Evolutionary conservation across 345 rosid genomes (phyloP).

Genomic region (Capsella bursapastoris): DNA sequence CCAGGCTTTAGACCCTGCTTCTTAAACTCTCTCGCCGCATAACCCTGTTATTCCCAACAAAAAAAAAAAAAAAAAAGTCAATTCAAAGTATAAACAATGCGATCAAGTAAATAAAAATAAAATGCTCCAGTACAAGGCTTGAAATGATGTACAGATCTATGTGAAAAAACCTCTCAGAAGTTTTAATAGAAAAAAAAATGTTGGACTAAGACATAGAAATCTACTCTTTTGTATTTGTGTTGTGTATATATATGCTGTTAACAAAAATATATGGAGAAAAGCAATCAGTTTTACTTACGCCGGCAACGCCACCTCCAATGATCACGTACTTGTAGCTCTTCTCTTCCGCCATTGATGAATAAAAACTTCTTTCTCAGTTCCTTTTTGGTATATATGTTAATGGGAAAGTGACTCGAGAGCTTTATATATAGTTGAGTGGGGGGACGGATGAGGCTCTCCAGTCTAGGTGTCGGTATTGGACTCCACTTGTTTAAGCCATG

Average conservation of each 20-base stretch:
- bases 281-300: neutral
- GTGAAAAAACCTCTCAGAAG: too few relatives aligned
- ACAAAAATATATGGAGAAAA: neutral
- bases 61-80: too few relatives aligned
- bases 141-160: too few relatives aligned
- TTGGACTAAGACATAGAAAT: neutral
- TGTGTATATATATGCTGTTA: too few relatives aligned
- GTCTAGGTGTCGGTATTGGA: neutral
- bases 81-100: neutral
- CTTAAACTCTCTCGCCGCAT: neutral
- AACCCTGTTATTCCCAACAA: neutral
- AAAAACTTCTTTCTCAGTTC: neutral
- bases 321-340: slow-evolving; percentile 1
- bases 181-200: neutral
- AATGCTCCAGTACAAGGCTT: too few relatives aligned
- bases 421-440: neutral
- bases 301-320: slow-evolving; percentile 2
- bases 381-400: neutral
- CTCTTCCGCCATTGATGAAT: neutral
- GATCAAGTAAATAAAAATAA: too few relatives aligned
- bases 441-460: neutral
- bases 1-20: neutral
- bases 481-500: neutral
- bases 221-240: neutral
- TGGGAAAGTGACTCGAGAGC: neutral